Base-by-base conservation (phyloP, 2,329 filamentous ascomycete species). In the Aspergillus ibericus region DNA sequence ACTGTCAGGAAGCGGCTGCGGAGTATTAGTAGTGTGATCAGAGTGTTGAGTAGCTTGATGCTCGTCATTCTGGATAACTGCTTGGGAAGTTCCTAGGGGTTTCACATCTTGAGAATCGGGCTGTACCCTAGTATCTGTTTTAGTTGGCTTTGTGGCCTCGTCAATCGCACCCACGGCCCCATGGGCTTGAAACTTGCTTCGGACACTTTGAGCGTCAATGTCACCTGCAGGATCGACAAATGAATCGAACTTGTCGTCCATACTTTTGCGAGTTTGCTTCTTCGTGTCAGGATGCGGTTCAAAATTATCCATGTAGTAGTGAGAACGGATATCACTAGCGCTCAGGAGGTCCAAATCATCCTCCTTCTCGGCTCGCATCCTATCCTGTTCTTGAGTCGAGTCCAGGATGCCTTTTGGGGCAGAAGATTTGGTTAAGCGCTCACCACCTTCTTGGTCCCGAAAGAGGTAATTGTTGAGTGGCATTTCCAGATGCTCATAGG, bases 321-420 rank as follows among this genome's bases (percentile, higher is more conserved):
- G 61, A 12, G 71, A 69, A 48, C 74, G 70, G 18, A 77, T 71
- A 61, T 77, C 75, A 53, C 68, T 74, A 2, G 74, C 70, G 38
- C 68, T 65, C 40, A 77, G 61, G n/a, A 67, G 56, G 35, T 75
- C 69, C 27, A 77, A 57, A 53, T 73, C 69, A 36, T 72, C 68
- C n/a, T 73, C 66, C 53, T 63, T 66, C 29, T 65, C 62, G 46
- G 66, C 53, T 56, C 9, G 53, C 42, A 59, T 15, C 12, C 29
- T 40, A 32, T 29, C 44, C 5, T 34, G 36, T 13, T 61, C 51
- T n/a, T 58, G 49, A 40, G 58, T 49, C 15, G 20, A 32, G 10
- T 20, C 27, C 12, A 29, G 22, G 10, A 13, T 12, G 9, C 22
- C 6, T 32, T 12, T 10, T 32, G n/a, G 25, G 4, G n/a, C 4